Percentiles rank a stretch among this genome's conserved stretches.
phyloP scores from a whole-genome alignment of 148 eudicot genomes.

The Fagopyrum tataricum region DNA sequence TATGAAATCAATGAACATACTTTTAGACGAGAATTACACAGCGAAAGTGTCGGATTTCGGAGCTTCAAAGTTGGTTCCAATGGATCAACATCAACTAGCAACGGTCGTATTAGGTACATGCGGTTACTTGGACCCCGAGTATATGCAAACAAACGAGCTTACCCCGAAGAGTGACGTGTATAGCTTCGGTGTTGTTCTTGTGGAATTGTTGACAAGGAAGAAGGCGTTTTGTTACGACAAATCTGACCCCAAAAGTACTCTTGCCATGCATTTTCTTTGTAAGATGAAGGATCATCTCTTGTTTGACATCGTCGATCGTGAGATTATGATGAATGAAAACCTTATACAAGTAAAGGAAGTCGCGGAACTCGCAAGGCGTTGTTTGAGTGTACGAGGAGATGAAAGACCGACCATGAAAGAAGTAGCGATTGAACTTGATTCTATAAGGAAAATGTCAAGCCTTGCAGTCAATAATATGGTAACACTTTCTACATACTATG shows the following conservation, averaged over 20 bases:
- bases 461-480: too few species aligned
- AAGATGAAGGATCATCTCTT: background rate
- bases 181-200: conserved; percentile 13
- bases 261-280: background rate
- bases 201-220: conserved; percentile 5
- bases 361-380: background rate
- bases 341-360: background rate
- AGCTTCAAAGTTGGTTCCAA: conserved; percentile 7
- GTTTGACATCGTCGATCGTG: background rate
- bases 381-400: conserved; percentile 7
- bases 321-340: background rate
- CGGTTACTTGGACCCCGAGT: conserved; percentile 15
- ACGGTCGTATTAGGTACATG: conserved; percentile 8
- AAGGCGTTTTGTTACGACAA: background rate
- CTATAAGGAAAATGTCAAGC: too few species aligned
- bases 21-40: conserved; percentile 1
- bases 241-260: background rate
- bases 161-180: conserved; percentile 11
- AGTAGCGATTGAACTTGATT: conserved; percentile 3
- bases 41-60: conserved; percentile 15
- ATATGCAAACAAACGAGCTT: background rate
- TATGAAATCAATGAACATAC: conserved; percentile 5
- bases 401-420: conserved; percentile 18
- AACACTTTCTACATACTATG: too few species aligned
- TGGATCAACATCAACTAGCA: background rate